These are phyloP conservation scores for Sextonia rubra DNA, from an alignment of 164 flowering plant species.

Conservation along the genomic window DNA sequence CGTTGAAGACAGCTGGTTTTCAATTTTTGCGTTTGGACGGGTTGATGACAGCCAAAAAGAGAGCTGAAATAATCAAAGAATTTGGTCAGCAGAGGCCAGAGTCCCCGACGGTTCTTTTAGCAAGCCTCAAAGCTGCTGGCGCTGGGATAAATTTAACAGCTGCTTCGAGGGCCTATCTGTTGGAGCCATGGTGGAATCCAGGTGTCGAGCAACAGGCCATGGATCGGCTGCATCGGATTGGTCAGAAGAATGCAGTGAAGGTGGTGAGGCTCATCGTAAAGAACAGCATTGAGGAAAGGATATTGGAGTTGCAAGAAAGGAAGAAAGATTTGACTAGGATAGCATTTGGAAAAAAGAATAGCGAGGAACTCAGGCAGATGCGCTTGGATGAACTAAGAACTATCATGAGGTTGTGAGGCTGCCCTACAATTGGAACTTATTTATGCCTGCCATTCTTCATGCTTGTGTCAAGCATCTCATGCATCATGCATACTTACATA, in stretches of 20 bases:
- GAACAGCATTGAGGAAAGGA: constrained; percentile 80
- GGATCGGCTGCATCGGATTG: constrained; percentile 89
- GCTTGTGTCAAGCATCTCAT: no score
- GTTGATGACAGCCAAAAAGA: constrained; percentile 63
- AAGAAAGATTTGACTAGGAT: constrained; percentile 63
- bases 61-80: constrained; percentile 57
- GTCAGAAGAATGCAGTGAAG: constrained; percentile 74
- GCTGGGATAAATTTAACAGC: constrained; percentile 81
- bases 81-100: constrained; percentile 34
- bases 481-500: no score
- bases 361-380: constrained; percentile 43
- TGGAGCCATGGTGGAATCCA: constrained; percentile 99
- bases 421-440: no score
- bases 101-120: constrained; percentile 60
- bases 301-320: constrained; percentile 70
- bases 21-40: constrained; percentile 64
- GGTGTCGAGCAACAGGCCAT: constrained; percentile 94
- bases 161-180: constrained; percentile 72
- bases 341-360: constrained; percentile 42
- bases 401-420: constrained; percentile 54
- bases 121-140: constrained; percentile 79
- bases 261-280: constrained; percentile 66
- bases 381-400: constrained; percentile 46
- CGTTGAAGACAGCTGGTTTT: constrained; percentile 71
- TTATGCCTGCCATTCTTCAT: no score